Percentiles rank a stretch among this genome's conserved stretches.
These are phyloP conservation scores for Biscutella laevigata DNA, from an alignment of 441 rosid species.

Conservation along the genomic window DNA sequence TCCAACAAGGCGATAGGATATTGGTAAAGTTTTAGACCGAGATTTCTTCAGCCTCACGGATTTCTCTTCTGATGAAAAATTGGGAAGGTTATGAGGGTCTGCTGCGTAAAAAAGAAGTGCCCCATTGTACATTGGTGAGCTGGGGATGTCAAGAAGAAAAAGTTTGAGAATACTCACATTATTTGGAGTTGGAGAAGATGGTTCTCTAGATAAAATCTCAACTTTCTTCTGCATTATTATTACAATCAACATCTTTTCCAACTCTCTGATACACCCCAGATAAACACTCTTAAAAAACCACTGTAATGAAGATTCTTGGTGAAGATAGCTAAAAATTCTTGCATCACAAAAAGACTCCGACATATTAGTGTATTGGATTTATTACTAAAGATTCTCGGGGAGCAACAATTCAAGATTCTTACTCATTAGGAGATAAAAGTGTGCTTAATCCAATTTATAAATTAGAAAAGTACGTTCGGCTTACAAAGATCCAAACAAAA, in stretches of 20 bases:
- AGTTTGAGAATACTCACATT: conserved; percentile 19
- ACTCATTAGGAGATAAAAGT: not conserved
- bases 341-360: no score
- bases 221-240: conserved; percentile 23
- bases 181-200: conserved; percentile 25
- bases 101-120: conserved; percentile 26
- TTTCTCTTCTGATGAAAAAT: conserved; percentile 14
- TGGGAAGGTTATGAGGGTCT: not conserved
- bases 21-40: conserved; percentile 23
- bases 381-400: no score
- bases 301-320: conserved; percentile 2
- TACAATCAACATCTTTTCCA: not conserved
- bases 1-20: conserved; percentile 36
- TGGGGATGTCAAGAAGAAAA: conserved; percentile 27
- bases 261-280: not conserved
- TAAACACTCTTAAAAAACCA: not conserved
- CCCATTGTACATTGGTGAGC: conserved; percentile 13
- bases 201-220: conserved; percentile 25
- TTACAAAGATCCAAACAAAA: not conserved
- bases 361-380: no score
- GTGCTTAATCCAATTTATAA: not conserved
- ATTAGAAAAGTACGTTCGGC: no score
- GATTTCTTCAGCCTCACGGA: conserved; percentile 27
- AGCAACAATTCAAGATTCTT: not conserved
- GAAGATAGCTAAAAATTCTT: no score